phyloP scores from a whole-genome alignment of 805 yeast genomes.

The Metschnikowia sp. region DNA sequence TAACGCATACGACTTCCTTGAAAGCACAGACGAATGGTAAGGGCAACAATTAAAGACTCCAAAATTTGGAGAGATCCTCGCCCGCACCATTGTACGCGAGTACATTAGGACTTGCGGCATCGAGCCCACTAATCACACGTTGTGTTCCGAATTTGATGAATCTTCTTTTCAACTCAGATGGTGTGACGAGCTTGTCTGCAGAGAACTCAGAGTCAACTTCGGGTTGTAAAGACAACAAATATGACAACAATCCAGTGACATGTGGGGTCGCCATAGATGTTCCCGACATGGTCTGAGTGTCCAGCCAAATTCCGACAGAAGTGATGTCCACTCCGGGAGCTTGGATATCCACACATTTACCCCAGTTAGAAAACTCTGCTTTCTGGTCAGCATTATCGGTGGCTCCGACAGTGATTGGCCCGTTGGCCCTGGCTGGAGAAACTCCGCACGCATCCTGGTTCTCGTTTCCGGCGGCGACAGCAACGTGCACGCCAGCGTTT shows the following conservation, averaged over 20 bases:
- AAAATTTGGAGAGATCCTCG: conserved; percentile 13
- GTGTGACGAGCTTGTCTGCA: conserved; percentile 44
- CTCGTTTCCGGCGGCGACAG: conserved; percentile 96
- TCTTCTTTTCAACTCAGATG: conserved; percentile 37
- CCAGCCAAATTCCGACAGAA: conserved; percentile 37
- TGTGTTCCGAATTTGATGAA: conserved; percentile 46
- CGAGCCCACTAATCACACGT: conserved; percentile 45
- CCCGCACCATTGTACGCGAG: conserved; percentile 40
- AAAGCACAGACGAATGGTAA: too few relatives aligned
- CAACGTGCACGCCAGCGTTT: conserved; percentile 82
- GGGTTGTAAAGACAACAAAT: conserved; percentile 36
- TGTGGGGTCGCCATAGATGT: conserved; percentile 82
- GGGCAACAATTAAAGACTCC: conserved; percentile 8
- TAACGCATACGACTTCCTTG: too few relatives aligned
- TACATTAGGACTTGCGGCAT: conserved; percentile 59
- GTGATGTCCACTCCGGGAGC: conserved; percentile 93
- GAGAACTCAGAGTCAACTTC: conserved; percentile 16
- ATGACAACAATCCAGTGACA: conserved; percentile 63
- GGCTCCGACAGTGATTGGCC: conserved; percentile 93
- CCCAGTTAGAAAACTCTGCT: conserved; percentile 94
- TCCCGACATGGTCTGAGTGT: conserved; percentile 47
- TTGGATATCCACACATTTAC: conserved; percentile 92
- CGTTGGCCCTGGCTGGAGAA: conserved; percentile 86
- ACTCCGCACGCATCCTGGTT: conserved; percentile 88
- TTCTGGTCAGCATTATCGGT: conserved; percentile 83